A percentile compares a stretch with the other conserved stretches of the same genome.
These are phyloP conservation scores for Lentinus brumalis DNA, from an alignment of 768 basidiomycete genomes.

Conservation along the genomic window DNA sequence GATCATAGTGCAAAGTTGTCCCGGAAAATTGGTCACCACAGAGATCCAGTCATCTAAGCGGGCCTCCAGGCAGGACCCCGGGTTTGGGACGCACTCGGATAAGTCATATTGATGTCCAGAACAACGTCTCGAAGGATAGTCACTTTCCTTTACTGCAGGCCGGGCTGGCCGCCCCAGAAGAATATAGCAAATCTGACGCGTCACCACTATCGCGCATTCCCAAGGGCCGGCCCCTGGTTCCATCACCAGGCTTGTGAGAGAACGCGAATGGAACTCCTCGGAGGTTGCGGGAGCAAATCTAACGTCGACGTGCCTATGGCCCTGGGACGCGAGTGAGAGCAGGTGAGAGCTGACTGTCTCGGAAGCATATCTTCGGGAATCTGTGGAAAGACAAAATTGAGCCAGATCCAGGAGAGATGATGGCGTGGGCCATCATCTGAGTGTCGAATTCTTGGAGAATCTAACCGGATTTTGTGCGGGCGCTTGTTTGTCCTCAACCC, in stretches of 20 bases:
- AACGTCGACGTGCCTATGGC: not conserved
- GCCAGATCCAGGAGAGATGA: conserved; percentile 4
- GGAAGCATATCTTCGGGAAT: conserved; percentile 1
- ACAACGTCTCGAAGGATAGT: not conserved
- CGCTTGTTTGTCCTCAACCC: conserved; percentile 9
- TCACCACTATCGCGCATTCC: not conserved
- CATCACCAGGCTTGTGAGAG: conserved; percentile 1
- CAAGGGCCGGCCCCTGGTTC: not conserved
- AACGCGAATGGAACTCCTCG: not conserved
- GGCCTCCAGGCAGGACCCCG: not conserved
- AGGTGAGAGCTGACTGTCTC: not conserved
- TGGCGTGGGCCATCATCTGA: conserved; percentile 12
- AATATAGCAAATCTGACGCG: not conserved
- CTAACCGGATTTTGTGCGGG: conserved; percentile 12
- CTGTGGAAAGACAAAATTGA: conserved; percentile 3
- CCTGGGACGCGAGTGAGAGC: not conserved
- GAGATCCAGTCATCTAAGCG: conserved; percentile 1
- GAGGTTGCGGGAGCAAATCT: not conserved
- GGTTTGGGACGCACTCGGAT: not conserved
- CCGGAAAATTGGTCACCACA: not conserved
- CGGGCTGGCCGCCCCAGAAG: not conserved
- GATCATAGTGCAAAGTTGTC: conserved; percentile 2
- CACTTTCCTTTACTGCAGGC: conserved; percentile 1
- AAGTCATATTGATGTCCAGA: not conserved
- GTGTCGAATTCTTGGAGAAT: conserved; percentile 9